Base-by-base conservation (phyloP, 106 monocot species). In the Gastrodia elata region DNA sequence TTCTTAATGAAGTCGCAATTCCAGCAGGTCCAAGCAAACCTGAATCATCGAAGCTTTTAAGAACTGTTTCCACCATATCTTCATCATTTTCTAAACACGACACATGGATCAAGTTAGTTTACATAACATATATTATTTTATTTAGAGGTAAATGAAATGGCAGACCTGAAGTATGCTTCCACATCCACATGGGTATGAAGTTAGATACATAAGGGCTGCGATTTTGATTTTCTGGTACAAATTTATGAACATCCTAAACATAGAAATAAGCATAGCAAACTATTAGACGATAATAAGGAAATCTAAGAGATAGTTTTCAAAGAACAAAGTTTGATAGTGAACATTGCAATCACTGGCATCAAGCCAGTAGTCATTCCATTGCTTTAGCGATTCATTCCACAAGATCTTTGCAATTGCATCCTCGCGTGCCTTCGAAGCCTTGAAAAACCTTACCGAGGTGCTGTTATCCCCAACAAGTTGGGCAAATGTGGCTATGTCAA, bases 101-200 rank as follows among this genome's bases (percentile, higher is more conserved):
- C 1, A 33, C 6, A n/a, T 52, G 20, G 6, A 52, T 52, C 52
- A 52, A 52, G 20, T n/a, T n/a, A n/a, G n/a, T n/a, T n/a, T n/a
- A n/a, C n/a, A n/a, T n/a, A n/a, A n/a, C n/a, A n/a, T n/a, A n/a
- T n/a, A n/a, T n/a, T n/a, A n/a, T n/a, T n/a, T n/a, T n/a, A n/a
- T n/a, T n/a, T n/a, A n/a, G n/a, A n/a, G n/a, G n/a, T n/a, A 43
- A 26, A 46, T 28, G 33, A 26, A 33, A 78, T 70, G 15, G 13
- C 69, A 55, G 65, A 98, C 98, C 93, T 83, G 98, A 80, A 59
- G 11, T 15, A 65, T 68, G 68, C 24, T 74, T 74, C 41, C 76
- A 48, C 73, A 83, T 76, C 98, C 98, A 98, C 16, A 91, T 11
- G 34, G 98, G 98, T 9, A 93, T 71, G 59, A 98, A 98, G 76